Evolutionary conservation across 2,329 filamentous ascomycete genomes (phyloP), one percentile per base, ranked within the genome.

Genomic region (Alternaria metachromatica): DNA sequence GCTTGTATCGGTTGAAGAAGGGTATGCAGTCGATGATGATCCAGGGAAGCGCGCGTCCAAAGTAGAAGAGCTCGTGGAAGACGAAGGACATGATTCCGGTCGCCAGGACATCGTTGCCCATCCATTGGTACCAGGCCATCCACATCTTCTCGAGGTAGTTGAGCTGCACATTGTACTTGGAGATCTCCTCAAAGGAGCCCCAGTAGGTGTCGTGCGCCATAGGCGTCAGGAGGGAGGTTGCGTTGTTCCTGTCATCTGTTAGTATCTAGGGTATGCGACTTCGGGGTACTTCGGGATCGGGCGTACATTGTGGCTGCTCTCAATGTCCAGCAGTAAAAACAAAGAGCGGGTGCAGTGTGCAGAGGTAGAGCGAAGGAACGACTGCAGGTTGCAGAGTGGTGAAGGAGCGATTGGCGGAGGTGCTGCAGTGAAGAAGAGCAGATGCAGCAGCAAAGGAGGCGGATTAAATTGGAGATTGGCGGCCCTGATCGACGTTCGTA

Each of bases 1-100:
- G 92, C 88, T 98, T 98, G 86, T 93, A 99, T 80, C 90, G 90
- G 81, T 92, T 91, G 85, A 98, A 96, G 75, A 88, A 92, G 18
- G 94, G 92, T 63, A 97, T 92, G 72, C 85, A 85, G 81, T 97
- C 95, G 82, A 97, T 92, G 66, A 99, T 90, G 73, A 98, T 92
- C 89, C 93, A 99, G 2, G 96, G 96, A 63, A 98, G 79, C 63
- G 87, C 92, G 71, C 96, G 90, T 73, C 96, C 96, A 77, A 98
- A 99, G 86, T 99, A 99, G 76, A 99, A 88, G 44, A 89, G 59
- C 82, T 99, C 96, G 85, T 99, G 96, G 88, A 98, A 93, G 72
- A 91, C 83, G 81, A 99, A 99, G 75, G 94, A 97, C 92, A 98
- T 91, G 84, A 99, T 96, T 65, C 96, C 96, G 4, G 96, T 99